These are phyloP conservation scores for Russula olivacea DNA, from an alignment of 768 basidiomycete species.

Conservation along the genomic window DNA sequence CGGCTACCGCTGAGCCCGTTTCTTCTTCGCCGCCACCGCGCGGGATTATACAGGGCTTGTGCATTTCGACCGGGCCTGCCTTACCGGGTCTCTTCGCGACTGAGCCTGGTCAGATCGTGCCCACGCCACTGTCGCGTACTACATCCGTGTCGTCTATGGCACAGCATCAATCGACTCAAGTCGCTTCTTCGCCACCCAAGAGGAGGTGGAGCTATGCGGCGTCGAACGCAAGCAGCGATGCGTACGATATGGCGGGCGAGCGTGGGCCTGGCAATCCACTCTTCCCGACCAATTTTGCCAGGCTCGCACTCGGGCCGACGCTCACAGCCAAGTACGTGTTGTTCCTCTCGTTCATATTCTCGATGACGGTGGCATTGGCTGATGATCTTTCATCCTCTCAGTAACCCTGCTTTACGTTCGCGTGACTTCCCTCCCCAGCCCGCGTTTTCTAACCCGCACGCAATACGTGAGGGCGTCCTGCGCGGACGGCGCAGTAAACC, in stretches of 20 bases:
- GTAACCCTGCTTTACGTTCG: conserved; percentile 30
- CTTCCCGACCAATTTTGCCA: conserved; percentile 77
- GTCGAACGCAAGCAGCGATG: conserved; percentile 26
- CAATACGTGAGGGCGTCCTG: conserved; percentile 25
- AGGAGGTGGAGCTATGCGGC: conserved; percentile 23
- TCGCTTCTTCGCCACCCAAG: background rate
- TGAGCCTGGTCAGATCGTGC: conserved; percentile 10
- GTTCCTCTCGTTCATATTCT: background rate
- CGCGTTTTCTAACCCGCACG: conserved; percentile 28
- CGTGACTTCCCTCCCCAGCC: conserved; percentile 29
- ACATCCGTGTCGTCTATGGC: conserved; percentile 28
- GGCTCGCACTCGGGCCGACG: conserved; percentile 59
- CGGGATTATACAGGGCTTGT: conserved; percentile 46
- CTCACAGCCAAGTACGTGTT: conserved; percentile 46
- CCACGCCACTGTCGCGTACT: conserved; percentile 20
- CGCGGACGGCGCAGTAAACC: conserved; percentile 27
- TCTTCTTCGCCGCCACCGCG: background rate
- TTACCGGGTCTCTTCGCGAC: conserved; percentile 26
- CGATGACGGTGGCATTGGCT: background rate
- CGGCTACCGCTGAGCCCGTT: background rate
- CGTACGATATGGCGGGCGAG: conserved; percentile 51
- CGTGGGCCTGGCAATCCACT: conserved; percentile 68
- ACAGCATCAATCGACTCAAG: background rate
- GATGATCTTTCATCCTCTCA: background rate
- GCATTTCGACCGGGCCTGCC: conserved; percentile 44